Percentiles rank a stretch among this genome's conserved stretches.
These are phyloP conservation scores for Trichoderma atroviride DNA, from an alignment of 2,329 filamentous ascomycete genomes.

Conservation along the genomic window DNA sequence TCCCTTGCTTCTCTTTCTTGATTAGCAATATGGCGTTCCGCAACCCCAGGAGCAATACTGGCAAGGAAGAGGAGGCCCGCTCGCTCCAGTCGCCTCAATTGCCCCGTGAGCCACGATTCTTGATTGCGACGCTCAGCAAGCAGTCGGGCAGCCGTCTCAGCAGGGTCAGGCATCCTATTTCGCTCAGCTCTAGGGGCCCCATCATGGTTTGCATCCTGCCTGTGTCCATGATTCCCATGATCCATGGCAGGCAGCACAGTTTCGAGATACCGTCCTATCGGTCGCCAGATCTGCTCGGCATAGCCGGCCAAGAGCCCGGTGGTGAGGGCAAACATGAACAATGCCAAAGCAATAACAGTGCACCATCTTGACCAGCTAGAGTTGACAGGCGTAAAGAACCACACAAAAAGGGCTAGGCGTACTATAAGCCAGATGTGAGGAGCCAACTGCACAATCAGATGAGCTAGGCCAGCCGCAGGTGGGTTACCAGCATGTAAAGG, in stretches of 20 bases:
- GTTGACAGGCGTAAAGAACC: conserved; percentile 64
- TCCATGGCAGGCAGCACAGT: conserved; percentile 57
- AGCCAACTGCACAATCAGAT: conserved; percentile 47
- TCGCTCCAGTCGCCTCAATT: conserved; percentile 59
- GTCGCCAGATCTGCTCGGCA: conserved; percentile 58
- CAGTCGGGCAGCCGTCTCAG: conserved; percentile 56
- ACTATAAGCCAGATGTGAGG: conserved; percentile 65
- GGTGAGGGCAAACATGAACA: conserved; percentile 61
- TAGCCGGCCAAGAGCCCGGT: conserved; percentile 60
- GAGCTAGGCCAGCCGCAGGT: conserved; percentile 39
- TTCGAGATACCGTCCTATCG: conserved; percentile 61
- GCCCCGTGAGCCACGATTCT: conserved; percentile 41
- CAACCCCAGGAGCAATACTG: conserved; percentile 66
- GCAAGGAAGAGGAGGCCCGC: conserved; percentile 65
- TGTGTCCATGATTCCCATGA: conserved; percentile 36
- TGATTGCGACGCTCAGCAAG: conserved; percentile 44
- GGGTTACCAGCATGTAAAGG: conserved; percentile 46
- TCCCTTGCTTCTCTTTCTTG: conserved; percentile 55
- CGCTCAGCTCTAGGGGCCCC: conserved; percentile 35
- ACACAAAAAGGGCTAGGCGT: conserved; percentile 61
- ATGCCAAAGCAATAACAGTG: conserved; percentile 56
- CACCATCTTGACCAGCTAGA: conserved; percentile 63
- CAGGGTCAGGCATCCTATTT: conserved; percentile 48
- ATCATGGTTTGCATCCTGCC: conserved; percentile 32
- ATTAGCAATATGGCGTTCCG: conserved; percentile 65